Percentiles rank a stretch among this genome's conserved stretches.
Conservation (phyloP, 1,284 basidiomycete genomes). For the Prillingera fragicola region DNA sequence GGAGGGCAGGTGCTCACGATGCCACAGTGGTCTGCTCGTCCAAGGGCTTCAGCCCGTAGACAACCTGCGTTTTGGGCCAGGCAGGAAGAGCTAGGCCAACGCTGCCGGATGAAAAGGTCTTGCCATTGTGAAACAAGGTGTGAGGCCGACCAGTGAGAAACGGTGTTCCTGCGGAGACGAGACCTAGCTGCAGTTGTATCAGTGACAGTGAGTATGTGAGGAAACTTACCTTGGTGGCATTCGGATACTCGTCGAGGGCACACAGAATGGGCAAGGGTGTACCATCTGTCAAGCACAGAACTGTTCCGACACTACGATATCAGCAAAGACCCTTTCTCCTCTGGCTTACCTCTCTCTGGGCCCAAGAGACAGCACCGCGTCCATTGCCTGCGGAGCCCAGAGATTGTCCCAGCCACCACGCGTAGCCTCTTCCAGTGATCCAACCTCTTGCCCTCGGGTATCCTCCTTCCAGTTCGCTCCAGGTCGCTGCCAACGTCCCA, state of each 20-base stretch:
- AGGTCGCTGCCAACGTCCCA: constrained; percentile 39
- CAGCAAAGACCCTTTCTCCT: constrained; percentile 1
- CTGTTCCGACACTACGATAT: not conserved
- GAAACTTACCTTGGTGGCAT: constrained; percentile 54
- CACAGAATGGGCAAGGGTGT: not conserved
- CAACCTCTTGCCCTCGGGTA: constrained; percentile 26
- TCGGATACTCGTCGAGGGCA: constrained; percentile 50
- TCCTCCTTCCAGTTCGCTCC: constrained; percentile 29
- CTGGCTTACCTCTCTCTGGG: not conserved
- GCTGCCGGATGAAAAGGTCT: constrained; percentile 61
- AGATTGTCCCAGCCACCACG: constrained; percentile 23
- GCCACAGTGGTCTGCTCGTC: constrained; percentile 57
- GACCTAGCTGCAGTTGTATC: constrained; percentile 55
- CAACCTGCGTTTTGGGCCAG: constrained; percentile 39
- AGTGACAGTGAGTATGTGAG: not conserved
- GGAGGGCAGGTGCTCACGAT: constrained; percentile 45
- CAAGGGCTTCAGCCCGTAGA: constrained; percentile 57
- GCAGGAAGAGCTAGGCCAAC: constrained; percentile 62
- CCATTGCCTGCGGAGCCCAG: constrained; percentile 18
- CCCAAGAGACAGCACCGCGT: too few relatives aligned
- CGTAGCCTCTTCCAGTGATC: constrained; percentile 24
- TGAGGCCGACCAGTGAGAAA: constrained; percentile 76
- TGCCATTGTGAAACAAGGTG: constrained; percentile 62
- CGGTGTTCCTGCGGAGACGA: constrained; percentile 71
- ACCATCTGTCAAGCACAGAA: not conserved